Base-by-base conservation (phyloP, 1,139 yeast species). In the Hyphopichia buzzinii region DNA sequence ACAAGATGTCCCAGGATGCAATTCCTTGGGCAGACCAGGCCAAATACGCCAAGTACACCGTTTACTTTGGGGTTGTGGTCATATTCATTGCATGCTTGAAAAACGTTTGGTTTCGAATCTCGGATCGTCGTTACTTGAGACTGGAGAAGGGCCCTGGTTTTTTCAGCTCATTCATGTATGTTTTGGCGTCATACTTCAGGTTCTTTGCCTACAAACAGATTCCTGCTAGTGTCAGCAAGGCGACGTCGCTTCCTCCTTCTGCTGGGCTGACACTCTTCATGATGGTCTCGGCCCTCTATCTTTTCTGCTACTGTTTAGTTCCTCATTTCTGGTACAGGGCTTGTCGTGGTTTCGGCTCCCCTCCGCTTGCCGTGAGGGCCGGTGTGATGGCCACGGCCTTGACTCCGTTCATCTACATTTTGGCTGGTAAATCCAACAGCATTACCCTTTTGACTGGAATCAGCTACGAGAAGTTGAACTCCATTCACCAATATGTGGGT, bases 291-390 rank as follows among this genome's bases (percentile, higher is more conserved):
- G 49, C 72, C 2, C 41, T 76, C n/a, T 79, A 73, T 50, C 45
- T 74, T 33, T 49, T 70, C 10, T 67, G 77, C 36, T 72, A 68
- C 49, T 56, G 72, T 33, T 54, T 68, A 17, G 58, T 64, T 1
- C 85, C 84, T 4, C 79, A 73, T 39, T 66, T 67, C 37, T 79
- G 77, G 73, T 75, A 74, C 47, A 57, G 84, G 43, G 75, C 62
- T 0, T 80, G 86, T 51, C 35, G 56, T 4, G 78, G 77, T 0
- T 79, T 79, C 54, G 86, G 85, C 1, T 66, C 81, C 1, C 82
- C 85, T n/a, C 85, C 85, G n/a, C 45, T 78, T 33, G 79, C 78
- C 0, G 71, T 75, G 1, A 55, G 83, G 36, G 62, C 81, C 1
- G 83, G 82, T 2, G 42, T 75, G 26, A 69, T 74, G 69, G 69